phyloP scores from a whole-genome alignment of 2,329 filamentous ascomycete species.

The Dactylellina haptotyla region DNA sequence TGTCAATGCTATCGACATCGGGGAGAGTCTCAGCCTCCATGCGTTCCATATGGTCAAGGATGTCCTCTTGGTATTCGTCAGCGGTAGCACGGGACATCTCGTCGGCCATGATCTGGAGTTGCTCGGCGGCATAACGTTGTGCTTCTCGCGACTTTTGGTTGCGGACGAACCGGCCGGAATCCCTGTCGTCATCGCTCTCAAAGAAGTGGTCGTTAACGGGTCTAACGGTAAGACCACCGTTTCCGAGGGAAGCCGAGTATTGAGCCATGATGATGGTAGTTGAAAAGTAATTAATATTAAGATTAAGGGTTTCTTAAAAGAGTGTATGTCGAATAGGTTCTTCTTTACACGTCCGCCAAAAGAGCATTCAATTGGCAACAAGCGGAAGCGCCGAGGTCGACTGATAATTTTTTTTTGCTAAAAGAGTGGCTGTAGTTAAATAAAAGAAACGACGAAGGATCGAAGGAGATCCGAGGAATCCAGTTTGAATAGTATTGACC shows the following conservation, averaged over 20 bases:
- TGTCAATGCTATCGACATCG: constrained; percentile 97
- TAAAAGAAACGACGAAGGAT: constrained; percentile 32
- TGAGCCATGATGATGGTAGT: constrained; percentile 59
- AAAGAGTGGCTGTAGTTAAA: constrained; percentile 53
- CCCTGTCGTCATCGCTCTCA: constrained; percentile 27
- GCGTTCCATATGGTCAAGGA: constrained; percentile 90
- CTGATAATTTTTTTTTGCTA: constrained; percentile 17
- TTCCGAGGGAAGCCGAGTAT: constrained; percentile 57
- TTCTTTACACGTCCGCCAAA: constrained; percentile 12
- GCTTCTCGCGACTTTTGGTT: constrained; percentile 37
- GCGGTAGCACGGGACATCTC: constrained; percentile 85
- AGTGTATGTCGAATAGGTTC: constrained; percentile 60
- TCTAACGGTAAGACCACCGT: constrained; percentile 39
- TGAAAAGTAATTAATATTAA: constrained; percentile 61
- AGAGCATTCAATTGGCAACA: constrained; percentile 14
- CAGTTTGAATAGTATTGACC: constrained; percentile 36
- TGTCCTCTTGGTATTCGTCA: constrained; percentile 93
- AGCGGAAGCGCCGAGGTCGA: constrained; percentile 31
- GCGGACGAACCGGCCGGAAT: constrained; percentile 26
- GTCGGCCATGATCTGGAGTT: constrained; percentile 86
- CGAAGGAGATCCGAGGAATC: constrained; percentile 17
- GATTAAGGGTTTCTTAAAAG: constrained; percentile 59
- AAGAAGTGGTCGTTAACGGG: constrained; percentile 51
- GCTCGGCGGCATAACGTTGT: constrained; percentile 67
- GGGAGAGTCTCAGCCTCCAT: constrained; percentile 97